Percentiles rank a stretch among this genome's conserved stretches.
These are phyloP conservation scores for Sanghuangporus sanghuang DNA, from an alignment of 1,284 basidiomycete species.

Conservation along the genomic window DNA sequence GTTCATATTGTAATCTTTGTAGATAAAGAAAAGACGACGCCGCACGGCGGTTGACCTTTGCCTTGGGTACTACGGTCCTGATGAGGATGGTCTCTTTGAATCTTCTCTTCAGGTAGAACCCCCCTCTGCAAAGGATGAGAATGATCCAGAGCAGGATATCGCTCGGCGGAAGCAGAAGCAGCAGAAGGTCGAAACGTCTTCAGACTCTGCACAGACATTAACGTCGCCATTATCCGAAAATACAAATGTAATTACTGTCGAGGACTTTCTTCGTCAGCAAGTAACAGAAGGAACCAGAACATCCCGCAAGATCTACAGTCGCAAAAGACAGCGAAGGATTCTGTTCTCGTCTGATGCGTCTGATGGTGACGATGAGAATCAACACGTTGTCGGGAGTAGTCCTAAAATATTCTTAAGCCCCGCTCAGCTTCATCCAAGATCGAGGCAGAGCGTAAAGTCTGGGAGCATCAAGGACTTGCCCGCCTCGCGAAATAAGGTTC, in stretches of 20 bases:
- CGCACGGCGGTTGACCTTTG: slow-evolving; percentile 9
- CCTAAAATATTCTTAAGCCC: background rate
- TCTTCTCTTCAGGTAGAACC: background rate
- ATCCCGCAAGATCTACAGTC: background rate
- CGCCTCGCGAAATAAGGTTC: too few species aligned
- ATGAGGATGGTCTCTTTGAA: background rate
- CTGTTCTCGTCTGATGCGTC: background rate
- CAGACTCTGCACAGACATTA: slow-evolving; percentile 7
- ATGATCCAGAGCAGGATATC: background rate
- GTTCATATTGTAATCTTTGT: background rate
- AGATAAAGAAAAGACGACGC: slow-evolving; percentile 7
- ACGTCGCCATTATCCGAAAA: slow-evolving; percentile 6
- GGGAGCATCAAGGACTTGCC: background rate
- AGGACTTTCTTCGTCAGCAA: slow-evolving; percentile 12
- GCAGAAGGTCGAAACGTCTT: background rate
- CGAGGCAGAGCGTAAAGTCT: background rate
- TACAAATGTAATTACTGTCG: slow-evolving; percentile 6
- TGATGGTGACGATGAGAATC: background rate
- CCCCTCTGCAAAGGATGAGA: background rate
- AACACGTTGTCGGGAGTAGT: background rate
- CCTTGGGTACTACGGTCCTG: slow-evolving; percentile 7
- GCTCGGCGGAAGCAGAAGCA: background rate
- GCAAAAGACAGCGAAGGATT: background rate
- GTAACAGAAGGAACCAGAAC: background rate
- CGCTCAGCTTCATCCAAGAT: background rate